These are phyloP conservation scores for Plasmodium malariae DNA, from an alignment of 169 alveolate species.

Conservation along the genomic window DNA sequence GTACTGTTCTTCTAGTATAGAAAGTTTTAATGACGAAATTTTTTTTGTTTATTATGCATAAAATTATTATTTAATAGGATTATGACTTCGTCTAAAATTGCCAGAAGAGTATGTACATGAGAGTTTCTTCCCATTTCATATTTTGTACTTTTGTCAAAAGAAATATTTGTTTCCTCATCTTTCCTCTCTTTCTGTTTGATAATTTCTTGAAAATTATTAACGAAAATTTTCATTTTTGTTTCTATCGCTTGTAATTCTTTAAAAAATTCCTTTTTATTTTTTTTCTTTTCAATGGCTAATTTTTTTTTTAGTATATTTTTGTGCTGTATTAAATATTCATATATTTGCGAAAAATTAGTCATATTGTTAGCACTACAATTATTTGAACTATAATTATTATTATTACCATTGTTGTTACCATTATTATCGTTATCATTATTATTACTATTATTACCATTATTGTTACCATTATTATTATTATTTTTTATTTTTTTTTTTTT, in stretches of 20 bases:
- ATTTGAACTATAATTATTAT: too few species aligned
- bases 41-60: neutral
- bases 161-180: neutral
- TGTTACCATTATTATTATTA: too few species aligned
- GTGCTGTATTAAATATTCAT: constrained; percentile 19
- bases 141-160: neutral
- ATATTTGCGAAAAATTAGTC: constrained; percentile 14
- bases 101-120: neutral
- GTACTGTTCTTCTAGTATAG: too few species aligned
- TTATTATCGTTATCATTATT: too few species aligned
- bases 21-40: neutral
- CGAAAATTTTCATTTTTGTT: constrained; percentile 30
- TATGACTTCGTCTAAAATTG: constrained; percentile 3
- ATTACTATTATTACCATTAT: too few species aligned
- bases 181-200: constrained; percentile 19
- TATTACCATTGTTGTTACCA: too few species aligned
- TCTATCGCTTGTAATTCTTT: constrained; percentile 36
- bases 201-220: constrained; percentile 43
- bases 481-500: too few species aligned
- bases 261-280: constrained; percentile 12
- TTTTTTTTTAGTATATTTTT: constrained; percentile 29
- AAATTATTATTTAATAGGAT: constrained; percentile 4
- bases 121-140: neutral
- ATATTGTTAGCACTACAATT: too few species aligned
- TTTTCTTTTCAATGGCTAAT: constrained; percentile 13